Evolutionary conservation across 306 rosid species (phyloP), one percentile per base, ranked within the genome.

Genomic region (Medicago ruthenica): DNA sequence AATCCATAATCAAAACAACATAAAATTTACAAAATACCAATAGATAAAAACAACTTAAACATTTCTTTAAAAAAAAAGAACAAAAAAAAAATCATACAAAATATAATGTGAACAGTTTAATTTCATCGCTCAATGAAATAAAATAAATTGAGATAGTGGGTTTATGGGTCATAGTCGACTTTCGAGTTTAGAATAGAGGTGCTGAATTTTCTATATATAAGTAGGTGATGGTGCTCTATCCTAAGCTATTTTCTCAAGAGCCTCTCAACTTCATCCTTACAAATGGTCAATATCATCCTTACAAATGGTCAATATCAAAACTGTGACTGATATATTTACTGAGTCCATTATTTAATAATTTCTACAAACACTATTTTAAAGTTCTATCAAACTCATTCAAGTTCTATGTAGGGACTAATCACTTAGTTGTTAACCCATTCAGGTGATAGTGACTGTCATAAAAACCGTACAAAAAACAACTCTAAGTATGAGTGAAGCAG

Each of bases 151-250:
- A 15, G 60, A 65, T 58, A 71, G 84, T 79, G 81, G 78, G 62
- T 40, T 58, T 17, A 8, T 34, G 60, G 18, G 79, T 39, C 71
- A 55, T 47, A 34, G 66, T 48, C 70, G 14, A 74, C 71, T 74
- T 62, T 31, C 48, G 70, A 70, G 83, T 53, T 83, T 73, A 51
- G 68, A 61, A 31, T 1, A 61, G n/a, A 54, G 47, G n/a, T 34
- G 20, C 1, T 47, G 77, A 79, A 58, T 75, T 58, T 12, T 73
- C 55, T 79, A 82, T 82, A 85, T 72, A 86, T 85, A 83, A 83
- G 92, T 90, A 75, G 88, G 90, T 87, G 67, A 79, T 81, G 77
- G 17, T 78, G 83, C 73, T 48, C 68, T 67, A 37, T 70, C 79
- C 71, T 58, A 63, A 24, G 80, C 21, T 40, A 47, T 58, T 45